phyloP scores from a whole-genome alignment of 2,329 filamentous ascomycete genomes.

The Claviceps digitariae region DNA sequence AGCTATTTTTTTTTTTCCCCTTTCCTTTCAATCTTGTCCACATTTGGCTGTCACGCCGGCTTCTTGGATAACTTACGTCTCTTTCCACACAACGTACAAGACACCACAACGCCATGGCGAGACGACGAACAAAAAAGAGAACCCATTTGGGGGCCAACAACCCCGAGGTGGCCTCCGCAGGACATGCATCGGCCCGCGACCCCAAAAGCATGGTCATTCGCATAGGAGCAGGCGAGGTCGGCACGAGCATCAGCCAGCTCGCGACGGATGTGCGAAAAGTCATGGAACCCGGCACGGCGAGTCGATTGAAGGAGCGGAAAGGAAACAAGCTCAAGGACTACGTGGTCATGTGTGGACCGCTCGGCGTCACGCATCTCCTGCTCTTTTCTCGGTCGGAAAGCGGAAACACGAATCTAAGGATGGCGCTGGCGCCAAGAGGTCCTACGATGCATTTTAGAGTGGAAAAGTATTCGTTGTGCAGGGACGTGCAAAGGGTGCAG shows the following conservation, averaged over 20 bases:
- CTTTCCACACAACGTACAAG: neutral
- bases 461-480: constrained; percentile 86
- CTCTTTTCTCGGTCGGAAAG: constrained; percentile 82
- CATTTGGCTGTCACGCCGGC: neutral
- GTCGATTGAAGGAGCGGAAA: constrained; percentile 75
- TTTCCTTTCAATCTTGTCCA: constrained; percentile 12
- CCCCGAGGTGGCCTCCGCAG: constrained; percentile 40
- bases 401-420: constrained; percentile 83
- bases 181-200: constrained; percentile 50
- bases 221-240: constrained; percentile 87
- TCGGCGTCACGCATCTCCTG: constrained; percentile 85
- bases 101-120: constrained; percentile 49
- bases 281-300: constrained; percentile 93
- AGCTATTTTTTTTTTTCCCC: constrained; percentile 17
- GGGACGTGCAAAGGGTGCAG: constrained; percentile 74
- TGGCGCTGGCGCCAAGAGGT: constrained; percentile 77
- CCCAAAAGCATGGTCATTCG: constrained; percentile 99
- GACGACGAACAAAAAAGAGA: constrained; percentile 72
- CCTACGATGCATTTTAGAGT: constrained; percentile 91
- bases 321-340: constrained; percentile 86
- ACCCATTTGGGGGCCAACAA: constrained; percentile 62
- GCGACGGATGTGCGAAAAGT: constrained; percentile 82
- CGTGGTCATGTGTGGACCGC: constrained; percentile 83
- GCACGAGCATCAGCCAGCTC: constrained; percentile 79
- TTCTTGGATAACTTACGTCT: neutral